Conservation (phyloP, 352 stramenopile genomes). For the Peronospora tabacina region DNA sequence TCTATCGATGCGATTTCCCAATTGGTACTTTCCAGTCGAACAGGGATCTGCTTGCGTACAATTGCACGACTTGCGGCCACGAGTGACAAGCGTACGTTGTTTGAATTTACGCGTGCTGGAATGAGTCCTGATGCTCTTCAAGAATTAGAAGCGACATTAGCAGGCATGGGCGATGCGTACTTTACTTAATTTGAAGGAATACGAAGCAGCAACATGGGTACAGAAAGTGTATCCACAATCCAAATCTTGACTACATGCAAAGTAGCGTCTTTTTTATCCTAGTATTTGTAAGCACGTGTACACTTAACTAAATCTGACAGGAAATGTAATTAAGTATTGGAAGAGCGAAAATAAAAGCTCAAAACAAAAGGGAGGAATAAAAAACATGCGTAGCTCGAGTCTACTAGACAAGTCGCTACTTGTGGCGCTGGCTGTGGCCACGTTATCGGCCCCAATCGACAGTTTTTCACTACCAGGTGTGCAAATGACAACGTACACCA, state of each 20-base stretch:
- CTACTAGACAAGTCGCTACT: slow-evolving; percentile 22
- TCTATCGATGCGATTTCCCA: slow-evolving; percentile 41
- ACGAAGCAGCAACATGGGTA: neutral
- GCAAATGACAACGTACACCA: slow-evolving; percentile 86
- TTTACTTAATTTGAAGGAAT: slow-evolving; percentile 5
- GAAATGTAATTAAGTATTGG: neutral
- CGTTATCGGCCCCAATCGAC: slow-evolving; percentile 9
- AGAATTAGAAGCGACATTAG: slow-evolving; percentile 48
- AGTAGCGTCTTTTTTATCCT: neutral
- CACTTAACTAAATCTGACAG: neutral
- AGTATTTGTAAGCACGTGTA: neutral
- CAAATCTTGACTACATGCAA: neutral
- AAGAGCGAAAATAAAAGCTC: too few relatives aligned
- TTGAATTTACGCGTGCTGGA: slow-evolving; percentile 63
- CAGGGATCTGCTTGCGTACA: slow-evolving; percentile 39
- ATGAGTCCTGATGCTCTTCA: slow-evolving; percentile 66
- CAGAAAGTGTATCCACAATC: neutral
- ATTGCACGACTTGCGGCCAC: slow-evolving; percentile 30
- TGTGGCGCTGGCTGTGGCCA: slow-evolving; percentile 18
- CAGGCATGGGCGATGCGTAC: slow-evolving; percentile 40
- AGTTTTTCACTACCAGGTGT: slow-evolving; percentile 78
- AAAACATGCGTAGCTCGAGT: slow-evolving; percentile 17
- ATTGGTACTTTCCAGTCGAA: slow-evolving; percentile 34
- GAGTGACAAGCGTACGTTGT: slow-evolving; percentile 54
- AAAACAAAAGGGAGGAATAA: neutral